These are phyloP conservation scores for Calocybe gangraenosa DNA, from an alignment of 768 basidiomycete genomes.

Conservation along the genomic window DNA sequence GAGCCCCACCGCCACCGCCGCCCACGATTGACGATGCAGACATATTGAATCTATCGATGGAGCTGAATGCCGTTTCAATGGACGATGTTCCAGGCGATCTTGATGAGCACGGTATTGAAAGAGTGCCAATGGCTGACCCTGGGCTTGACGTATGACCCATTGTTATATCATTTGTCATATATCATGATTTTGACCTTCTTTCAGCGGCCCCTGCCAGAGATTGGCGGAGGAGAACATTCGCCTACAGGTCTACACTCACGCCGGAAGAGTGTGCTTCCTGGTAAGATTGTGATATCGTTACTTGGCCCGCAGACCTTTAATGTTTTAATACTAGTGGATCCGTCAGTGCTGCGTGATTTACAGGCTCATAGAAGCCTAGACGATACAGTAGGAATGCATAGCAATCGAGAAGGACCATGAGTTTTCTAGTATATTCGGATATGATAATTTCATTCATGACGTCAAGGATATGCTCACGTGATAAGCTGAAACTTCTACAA, in stretches of 20 bases:
- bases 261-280: conserved; percentile 92
- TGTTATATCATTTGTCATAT: not conserved
- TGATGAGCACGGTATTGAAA: conserved; percentile 79
- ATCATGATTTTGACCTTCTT: not conserved
- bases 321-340: conserved; percentile 57
- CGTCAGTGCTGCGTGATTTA: conserved; percentile 81
- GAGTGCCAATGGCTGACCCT: conserved; percentile 91
- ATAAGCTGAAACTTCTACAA: conserved; percentile 36
- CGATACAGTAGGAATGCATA: conserved; percentile 31
- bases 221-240: conserved; percentile 56
- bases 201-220: conserved; percentile 65
- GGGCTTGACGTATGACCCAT: conserved; percentile 65
- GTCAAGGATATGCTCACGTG: conserved; percentile 33
- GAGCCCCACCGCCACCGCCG: conserved; percentile 74
- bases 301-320: not conserved
- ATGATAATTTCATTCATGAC: conserved; percentile 5
- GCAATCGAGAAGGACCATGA: conserved; percentile 18
- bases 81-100: conserved; percentile 68
- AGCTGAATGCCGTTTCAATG: conserved; percentile 79
- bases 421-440: not conserved
- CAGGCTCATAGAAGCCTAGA: conserved; percentile 86
- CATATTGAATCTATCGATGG: conserved; percentile 85
- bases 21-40: conserved; percentile 78
- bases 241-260: conserved; percentile 75
- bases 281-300: conserved; percentile 33